Evolutionary conservation across 2,329 filamentous ascomycete genomes (phyloP).

Genomic region (Xylaria digitata): DNA sequence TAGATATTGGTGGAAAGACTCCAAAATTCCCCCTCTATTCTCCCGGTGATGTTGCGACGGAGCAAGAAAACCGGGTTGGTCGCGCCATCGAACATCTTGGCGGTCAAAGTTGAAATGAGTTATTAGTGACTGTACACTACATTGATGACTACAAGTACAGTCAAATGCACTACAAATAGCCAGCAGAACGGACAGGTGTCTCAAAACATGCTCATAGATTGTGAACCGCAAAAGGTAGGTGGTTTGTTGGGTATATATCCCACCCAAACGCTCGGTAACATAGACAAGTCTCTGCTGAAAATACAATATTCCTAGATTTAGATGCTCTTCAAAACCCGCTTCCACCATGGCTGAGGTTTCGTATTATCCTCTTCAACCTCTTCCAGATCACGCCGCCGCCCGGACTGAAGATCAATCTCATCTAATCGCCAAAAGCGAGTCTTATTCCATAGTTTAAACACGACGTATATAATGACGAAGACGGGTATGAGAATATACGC

Average conservation of each 20-base stretch:
- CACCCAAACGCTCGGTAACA: not conserved
- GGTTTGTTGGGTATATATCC: slow-evolving; percentile 25
- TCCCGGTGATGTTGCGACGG: slow-evolving; percentile 5
- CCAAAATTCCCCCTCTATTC: slow-evolving; percentile 31
- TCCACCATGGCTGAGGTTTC: slow-evolving; percentile 55
- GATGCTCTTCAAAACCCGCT: slow-evolving; percentile 56
- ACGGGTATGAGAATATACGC: slow-evolving; percentile 71
- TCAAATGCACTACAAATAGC: not conserved
- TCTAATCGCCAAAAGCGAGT: slow-evolving; percentile 62
- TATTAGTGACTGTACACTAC: not conserved
- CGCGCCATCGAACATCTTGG: not conserved
- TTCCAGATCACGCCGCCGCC: slow-evolving; percentile 66
- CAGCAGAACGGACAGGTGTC: not conserved
- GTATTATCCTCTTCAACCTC: slow-evolving; percentile 49
- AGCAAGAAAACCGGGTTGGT: not conserved
- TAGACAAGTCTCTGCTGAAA: not conserved
- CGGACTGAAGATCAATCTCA: slow-evolving; percentile 68
- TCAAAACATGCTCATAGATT: not conserved
- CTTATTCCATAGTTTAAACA: slow-evolving; percentile 65
- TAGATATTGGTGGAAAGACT: slow-evolving; percentile 33
- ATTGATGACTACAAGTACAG: slow-evolving; percentile 4
- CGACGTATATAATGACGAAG: slow-evolving; percentile 67
- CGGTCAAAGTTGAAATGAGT: not conserved
- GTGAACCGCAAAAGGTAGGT: not conserved
- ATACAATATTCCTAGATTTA: slow-evolving; percentile 42